Evolutionary conservation across 2,329 filamentous ascomycete species (phyloP).

Genomic region (Fusarium sp.): DNA sequence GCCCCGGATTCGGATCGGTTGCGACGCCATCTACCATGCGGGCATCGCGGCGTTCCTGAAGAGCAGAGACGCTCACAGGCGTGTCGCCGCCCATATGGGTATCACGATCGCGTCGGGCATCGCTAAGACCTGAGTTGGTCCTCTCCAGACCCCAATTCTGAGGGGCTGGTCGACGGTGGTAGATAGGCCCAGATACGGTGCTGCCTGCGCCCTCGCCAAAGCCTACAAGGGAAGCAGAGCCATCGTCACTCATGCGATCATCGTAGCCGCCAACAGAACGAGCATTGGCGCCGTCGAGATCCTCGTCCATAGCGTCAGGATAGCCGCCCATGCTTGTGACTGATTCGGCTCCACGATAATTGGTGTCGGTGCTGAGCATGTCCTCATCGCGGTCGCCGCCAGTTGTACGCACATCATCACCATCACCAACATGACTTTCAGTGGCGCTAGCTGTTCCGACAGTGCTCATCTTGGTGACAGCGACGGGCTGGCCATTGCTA

Average conservation of each 20-base stretch:
- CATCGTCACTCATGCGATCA: constrained; percentile 89
- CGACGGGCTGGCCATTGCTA: constrained; percentile 77
- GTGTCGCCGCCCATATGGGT: constrained; percentile 57
- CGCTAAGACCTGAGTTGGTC: constrained; percentile 67
- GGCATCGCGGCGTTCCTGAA: constrained; percentile 71
- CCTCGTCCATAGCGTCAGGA: constrained; percentile 68
- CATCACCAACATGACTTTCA: constrained; percentile 74
- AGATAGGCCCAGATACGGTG: constrained; percentile 84
- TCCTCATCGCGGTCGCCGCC: constrained; percentile 75
- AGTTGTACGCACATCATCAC: constrained; percentile 67
- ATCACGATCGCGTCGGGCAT: constrained; percentile 58
- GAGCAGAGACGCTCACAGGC: constrained; percentile 62
- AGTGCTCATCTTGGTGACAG: constrained; percentile 84
- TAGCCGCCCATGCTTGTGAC: constrained; percentile 69
- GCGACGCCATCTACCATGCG: constrained; percentile 78
- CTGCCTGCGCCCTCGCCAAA: constrained; percentile 94
- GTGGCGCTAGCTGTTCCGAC: constrained; percentile 93
- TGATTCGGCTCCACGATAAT: constrained; percentile 70
- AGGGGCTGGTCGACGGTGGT: constrained; percentile 67
- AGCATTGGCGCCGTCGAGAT: constrained; percentile 62
- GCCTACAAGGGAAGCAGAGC: constrained; percentile 85
- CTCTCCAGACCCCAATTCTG: constrained; percentile 64
- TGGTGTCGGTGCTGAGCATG: constrained; percentile 78
- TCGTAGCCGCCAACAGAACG: constrained; percentile 68
- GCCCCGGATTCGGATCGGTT: constrained; percentile 66